Evolutionary conservation across 345 rosid species (phyloP), one percentile per base, ranked within the genome.

Genomic region (Draba incana): DNA sequence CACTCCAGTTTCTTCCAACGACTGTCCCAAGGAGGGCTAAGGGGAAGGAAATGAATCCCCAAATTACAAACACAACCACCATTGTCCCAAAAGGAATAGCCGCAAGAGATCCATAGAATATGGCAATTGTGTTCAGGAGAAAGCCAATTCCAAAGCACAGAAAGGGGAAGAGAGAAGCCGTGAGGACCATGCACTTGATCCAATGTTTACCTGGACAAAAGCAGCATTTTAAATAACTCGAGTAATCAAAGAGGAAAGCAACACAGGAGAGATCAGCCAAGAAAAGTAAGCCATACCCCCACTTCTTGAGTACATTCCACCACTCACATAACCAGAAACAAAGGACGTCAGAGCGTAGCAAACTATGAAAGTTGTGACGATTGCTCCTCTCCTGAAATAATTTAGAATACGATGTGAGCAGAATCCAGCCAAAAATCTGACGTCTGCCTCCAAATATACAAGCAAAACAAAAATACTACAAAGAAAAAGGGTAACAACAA

Each of bases 341-440:
- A 95, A 95, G 42, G 99, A 95, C 11, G 98, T 95, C 75, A 95
- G 84, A 59, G 99, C 99, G 65, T 95, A 95, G 69, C 97, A 95
- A 25, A 92, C 87, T 50, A 95, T 92, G 80, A 89, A 95, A 59
- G 99, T 92, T 25, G 99, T 95, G 70, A 89, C 97, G 75, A 95
- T 95, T 39, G 99, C 98, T 79, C 99, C 99, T 84, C 99, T 89
- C 98, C 99, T 95, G 85, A 41, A 71, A 62, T 47, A 75, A 41
- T 20, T 39, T 37, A 48, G 48, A 62, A 38, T 41, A 53, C 13
- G 8, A 45, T 3, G 53, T 61, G 37, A 68, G 64, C 5, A 61
- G 13, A 30, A 47, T 62, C 62, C 54, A 69, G 15, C 41, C 15
- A 37, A 39, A 12, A 57, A 47, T 15, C 37, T 46, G 37, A 27